A percentile compares a stretch with the other conserved stretches of the same genome.
phyloP scores from a whole-genome alignment of 192 early-diverging fungal genomes.

The Coemansia sp. region DNA sequence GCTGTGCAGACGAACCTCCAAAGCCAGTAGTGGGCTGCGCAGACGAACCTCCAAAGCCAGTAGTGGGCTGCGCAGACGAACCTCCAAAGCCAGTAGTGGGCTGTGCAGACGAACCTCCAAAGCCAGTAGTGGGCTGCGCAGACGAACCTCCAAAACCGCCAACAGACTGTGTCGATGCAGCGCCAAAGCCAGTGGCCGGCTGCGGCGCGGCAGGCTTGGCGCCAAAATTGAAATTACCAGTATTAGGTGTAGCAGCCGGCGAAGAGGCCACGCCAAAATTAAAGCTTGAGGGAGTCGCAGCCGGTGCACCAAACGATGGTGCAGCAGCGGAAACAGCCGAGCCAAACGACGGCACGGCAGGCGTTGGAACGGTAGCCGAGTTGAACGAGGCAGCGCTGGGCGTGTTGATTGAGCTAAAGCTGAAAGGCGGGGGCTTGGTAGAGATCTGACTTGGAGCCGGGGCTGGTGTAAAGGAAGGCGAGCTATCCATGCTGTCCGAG shows the following conservation, averaged over 20 bases:
- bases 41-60: constrained; percentile 10
- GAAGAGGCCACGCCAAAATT: constrained; percentile 36
- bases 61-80: constrained; percentile 4
- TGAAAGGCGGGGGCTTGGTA: constrained; percentile 20
- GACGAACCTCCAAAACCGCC: constrained; percentile 14
- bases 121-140: background rate
- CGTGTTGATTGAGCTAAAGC: constrained; percentile 33
- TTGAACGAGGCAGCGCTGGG: constrained; percentile 48
- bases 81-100: constrained; percentile 16
- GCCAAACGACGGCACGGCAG: constrained; percentile 32
- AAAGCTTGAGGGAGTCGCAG: constrained; percentile 34
- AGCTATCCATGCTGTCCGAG: constrained; percentile 11
- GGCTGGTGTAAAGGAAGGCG: background rate
- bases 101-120: background rate
- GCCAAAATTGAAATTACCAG: constrained; percentile 24
- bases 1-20: constrained; percentile 9
- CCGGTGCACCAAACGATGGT: constrained; percentile 35
- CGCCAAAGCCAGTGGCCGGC: constrained; percentile 25
- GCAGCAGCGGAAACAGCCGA: constrained; percentile 9
- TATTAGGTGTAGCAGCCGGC: constrained; percentile 23
- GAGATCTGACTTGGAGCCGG: background rate
- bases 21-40: background rate
- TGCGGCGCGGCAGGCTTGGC: constrained; percentile 12
- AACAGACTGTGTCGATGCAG: constrained; percentile 9
- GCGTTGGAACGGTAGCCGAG: constrained; percentile 30